Conservation (phyloP, 1,284 basidiomycete species). For the Apiotrichum mycotoxinovorans region DNA sequence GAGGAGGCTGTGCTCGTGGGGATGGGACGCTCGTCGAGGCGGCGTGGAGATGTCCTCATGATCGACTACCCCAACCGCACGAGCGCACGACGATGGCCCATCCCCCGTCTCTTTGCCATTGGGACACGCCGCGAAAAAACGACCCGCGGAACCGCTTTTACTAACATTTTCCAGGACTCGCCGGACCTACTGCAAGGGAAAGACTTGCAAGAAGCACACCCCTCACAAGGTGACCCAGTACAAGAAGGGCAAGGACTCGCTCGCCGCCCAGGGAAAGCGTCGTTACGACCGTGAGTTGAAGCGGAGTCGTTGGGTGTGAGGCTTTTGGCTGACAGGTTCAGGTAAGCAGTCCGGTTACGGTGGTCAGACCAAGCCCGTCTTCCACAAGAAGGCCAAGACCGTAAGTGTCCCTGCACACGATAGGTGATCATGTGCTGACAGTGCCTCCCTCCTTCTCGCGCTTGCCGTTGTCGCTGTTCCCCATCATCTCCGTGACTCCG, state of each 20-base stretch:
- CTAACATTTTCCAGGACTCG: conserved; percentile 41
- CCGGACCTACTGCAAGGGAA: conserved; percentile 83
- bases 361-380: conserved; percentile 99
- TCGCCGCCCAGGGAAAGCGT: conserved; percentile 98
- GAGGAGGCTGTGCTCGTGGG: no score
- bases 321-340: conserved; percentile 8
- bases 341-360: conserved; percentile 96
- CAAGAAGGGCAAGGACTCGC: conserved; percentile 97
- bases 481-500: no score
- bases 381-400: conserved; percentile 70
- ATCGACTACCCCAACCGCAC: no score
- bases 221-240: conserved; percentile 96
- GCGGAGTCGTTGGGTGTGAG: neutral
- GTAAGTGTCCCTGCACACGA: conserved; percentile 33
- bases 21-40: no score
- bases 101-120: no score
- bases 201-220: conserved; percentile 98
- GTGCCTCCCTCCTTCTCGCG: neutral
- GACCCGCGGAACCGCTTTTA: no score
- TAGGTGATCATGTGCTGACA: conserved; percentile 3
- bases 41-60: no score
- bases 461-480: neutral
- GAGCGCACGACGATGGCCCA: no score
- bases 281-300: conserved; percentile 81
- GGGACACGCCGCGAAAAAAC: no score